Conservation (phyloP, 2,329 filamentous ascomycete genomes). For the Coniella lustricola region DNA sequence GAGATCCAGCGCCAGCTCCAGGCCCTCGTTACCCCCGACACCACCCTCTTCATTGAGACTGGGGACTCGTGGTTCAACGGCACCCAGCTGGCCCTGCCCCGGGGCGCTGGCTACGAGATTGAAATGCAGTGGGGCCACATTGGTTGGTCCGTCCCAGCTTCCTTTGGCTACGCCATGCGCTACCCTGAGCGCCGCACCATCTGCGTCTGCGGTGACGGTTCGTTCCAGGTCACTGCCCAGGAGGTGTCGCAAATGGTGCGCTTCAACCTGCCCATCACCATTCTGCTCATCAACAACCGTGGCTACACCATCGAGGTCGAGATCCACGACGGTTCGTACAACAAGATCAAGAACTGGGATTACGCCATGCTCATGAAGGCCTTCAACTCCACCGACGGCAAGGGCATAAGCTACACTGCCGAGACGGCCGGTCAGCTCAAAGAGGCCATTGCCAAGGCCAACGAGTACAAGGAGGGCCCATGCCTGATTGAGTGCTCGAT, state of each 20-base stretch:
- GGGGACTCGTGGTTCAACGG: constrained; percentile 25
- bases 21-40: constrained; percentile 17
- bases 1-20: constrained; percentile 22
- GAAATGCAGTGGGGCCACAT: constrained; percentile 27
- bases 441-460: constrained; percentile 17
- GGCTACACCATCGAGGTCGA: constrained; percentile 33
- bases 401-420: constrained; percentile 19
- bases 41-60: constrained; percentile 22
- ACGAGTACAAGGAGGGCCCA: constrained; percentile 19
- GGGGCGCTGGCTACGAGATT: constrained; percentile 23
- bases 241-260: constrained; percentile 30
- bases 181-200: constrained; percentile 22
- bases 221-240: constrained; percentile 30
- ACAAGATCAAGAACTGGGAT: constrained; percentile 27
- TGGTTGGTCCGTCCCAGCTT: constrained; percentile 23
- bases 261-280: constrained; percentile 24
- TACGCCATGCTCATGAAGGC: constrained; percentile 22
- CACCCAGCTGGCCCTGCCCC: constrained; percentile 20
- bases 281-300: constrained; percentile 30
- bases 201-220: constrained; percentile 29
- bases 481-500: constrained; percentile 23
- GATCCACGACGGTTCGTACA: constrained; percentile 29
- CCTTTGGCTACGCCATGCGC: constrained; percentile 22
- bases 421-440: constrained; percentile 21
- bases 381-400: constrained; percentile 21